phyloP scores from a whole-genome alignment of 2,329 filamentous ascomycete genomes.

The Cercospora canescens region DNA sequence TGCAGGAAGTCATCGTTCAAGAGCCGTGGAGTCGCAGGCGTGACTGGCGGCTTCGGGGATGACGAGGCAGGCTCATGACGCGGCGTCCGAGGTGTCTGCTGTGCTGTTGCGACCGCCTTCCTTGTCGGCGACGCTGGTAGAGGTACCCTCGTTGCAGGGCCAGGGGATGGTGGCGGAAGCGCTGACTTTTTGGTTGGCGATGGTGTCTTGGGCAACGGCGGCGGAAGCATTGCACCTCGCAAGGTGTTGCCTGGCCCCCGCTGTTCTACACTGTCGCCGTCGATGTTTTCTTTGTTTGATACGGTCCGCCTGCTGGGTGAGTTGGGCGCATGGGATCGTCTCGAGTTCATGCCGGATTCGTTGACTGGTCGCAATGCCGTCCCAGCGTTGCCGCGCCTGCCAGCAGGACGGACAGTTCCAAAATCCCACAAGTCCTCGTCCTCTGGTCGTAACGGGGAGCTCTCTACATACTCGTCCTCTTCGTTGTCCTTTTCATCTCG shows the following conservation, averaged over 20 bases:
- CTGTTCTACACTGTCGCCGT: conserved; percentile 38
- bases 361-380: conserved; percentile 72
- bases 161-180: conserved; percentile 37
- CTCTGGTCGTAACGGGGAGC: conserved; percentile 48
- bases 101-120: conserved; percentile 32
- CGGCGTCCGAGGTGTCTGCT: conserved; percentile 36
- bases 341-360: conserved; percentile 76
- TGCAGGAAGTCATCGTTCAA: conserved; percentile 51
- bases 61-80: conserved; percentile 31
- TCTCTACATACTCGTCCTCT: conserved; percentile 55
- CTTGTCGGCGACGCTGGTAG: conserved; percentile 50
- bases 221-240: conserved; percentile 35
- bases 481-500: conserved; percentile 69
- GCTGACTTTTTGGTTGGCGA: conserved; percentile 45
- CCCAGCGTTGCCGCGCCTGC: conserved; percentile 55
- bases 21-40: conserved; percentile 34
- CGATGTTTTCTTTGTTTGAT: conserved; percentile 37
- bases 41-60: conserved; percentile 34
- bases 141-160: conserved; percentile 45
- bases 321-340: conserved; percentile 48
- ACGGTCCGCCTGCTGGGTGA: conserved; percentile 36
- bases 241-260: conserved; percentile 14
- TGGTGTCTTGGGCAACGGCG: conserved; percentile 39
- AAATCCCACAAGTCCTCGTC: conserved; percentile 98
- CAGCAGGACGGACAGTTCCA: conserved; percentile 85